These are phyloP conservation scores for Stereocaulon alpinum DNA, from an alignment of 495 filamentous ascomycete species.

Conservation along the genomic window DNA sequence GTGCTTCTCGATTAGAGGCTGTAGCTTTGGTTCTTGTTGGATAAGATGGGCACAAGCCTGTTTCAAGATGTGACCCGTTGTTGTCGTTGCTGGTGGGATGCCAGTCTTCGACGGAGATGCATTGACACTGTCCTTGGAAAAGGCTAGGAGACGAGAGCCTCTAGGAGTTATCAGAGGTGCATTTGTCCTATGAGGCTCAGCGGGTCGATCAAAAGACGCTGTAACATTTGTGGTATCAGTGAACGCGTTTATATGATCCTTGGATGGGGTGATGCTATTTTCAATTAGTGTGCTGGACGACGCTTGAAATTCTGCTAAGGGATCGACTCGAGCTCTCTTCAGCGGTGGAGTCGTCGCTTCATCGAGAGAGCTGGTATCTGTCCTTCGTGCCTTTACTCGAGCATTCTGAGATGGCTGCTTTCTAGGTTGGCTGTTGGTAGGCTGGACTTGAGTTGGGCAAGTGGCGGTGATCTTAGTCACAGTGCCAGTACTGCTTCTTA, in stretches of 20 bases:
- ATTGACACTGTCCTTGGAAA: constrained; percentile 36
- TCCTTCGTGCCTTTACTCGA: background rate
- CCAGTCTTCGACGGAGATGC: constrained; percentile 50
- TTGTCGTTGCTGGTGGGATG: constrained; percentile 42
- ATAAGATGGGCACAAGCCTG: constrained; percentile 72
- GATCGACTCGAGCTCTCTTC: constrained; percentile 6
- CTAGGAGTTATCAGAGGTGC: constrained; percentile 70
- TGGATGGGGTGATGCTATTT: background rate
- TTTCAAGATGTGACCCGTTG: constrained; percentile 63
- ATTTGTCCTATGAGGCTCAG: constrained; percentile 56
- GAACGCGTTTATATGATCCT: background rate
- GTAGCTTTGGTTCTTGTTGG: constrained; percentile 61
- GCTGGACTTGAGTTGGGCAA: background rate
- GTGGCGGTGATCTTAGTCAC: background rate
- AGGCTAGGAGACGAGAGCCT: constrained; percentile 57
- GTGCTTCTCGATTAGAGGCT: constrained; percentile 61
- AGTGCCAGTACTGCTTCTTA: constrained; percentile 6
- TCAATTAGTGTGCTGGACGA: background rate
- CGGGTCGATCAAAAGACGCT: constrained; percentile 37
- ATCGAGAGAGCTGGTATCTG: background rate
- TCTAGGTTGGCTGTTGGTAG: too few species aligned
- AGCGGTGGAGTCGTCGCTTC: background rate
- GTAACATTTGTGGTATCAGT: background rate
- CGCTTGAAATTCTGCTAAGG: background rate
- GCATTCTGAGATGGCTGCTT: background rate